Conservation (phyloP, 2,329 filamentous ascomycete species). For the Aureobasidium sp. region DNA sequence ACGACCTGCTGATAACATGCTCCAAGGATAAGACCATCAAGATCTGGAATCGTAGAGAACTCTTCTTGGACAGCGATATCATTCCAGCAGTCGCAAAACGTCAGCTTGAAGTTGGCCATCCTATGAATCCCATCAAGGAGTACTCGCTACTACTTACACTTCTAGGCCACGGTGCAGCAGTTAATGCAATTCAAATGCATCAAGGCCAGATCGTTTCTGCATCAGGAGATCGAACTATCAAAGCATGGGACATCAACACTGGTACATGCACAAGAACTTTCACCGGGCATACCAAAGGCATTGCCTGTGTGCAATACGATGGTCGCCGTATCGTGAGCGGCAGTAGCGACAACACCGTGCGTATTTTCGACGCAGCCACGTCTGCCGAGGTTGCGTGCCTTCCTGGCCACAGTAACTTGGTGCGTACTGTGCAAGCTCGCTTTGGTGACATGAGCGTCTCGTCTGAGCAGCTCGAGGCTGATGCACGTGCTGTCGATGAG, state of each 20-base stretch:
- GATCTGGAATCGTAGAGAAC: slow-evolving; percentile 73
- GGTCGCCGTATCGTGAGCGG: slow-evolving; percentile 88
- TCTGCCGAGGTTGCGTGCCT: slow-evolving; percentile 85
- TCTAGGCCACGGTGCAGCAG: slow-evolving; percentile 79
- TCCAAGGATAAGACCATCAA: slow-evolving; percentile 98
- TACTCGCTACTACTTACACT: slow-evolving; percentile 73
- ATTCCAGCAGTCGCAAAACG: slow-evolving; percentile 21
- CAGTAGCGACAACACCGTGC: slow-evolving; percentile 91
- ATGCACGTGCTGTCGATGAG: slow-evolving; percentile 65
- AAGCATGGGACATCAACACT: slow-evolving; percentile 85
- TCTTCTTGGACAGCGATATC: slow-evolving; percentile 42
- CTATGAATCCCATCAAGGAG: slow-evolving; percentile 52
- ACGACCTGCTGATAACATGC: slow-evolving; percentile 85
- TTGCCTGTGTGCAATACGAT: slow-evolving; percentile 96
- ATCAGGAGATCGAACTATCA: slow-evolving; percentile 87
- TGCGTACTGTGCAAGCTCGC: slow-evolving; percentile 88
- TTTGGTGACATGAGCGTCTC: slow-evolving; percentile 84
- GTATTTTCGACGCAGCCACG: slow-evolving; percentile 82
- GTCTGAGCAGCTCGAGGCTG: slow-evolving; percentile 61
- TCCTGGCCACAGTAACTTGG: slow-evolving; percentile 71
- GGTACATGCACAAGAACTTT: slow-evolving; percentile 70
- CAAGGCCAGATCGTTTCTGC: slow-evolving; percentile 85
- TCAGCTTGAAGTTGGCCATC: slow-evolving; percentile 36
- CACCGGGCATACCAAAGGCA: slow-evolving; percentile 84
- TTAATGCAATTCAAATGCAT: slow-evolving; percentile 90